phyloP scores from a whole-genome alignment of 164 flowering plant genomes.

The Akebia trifoliata region DNA sequence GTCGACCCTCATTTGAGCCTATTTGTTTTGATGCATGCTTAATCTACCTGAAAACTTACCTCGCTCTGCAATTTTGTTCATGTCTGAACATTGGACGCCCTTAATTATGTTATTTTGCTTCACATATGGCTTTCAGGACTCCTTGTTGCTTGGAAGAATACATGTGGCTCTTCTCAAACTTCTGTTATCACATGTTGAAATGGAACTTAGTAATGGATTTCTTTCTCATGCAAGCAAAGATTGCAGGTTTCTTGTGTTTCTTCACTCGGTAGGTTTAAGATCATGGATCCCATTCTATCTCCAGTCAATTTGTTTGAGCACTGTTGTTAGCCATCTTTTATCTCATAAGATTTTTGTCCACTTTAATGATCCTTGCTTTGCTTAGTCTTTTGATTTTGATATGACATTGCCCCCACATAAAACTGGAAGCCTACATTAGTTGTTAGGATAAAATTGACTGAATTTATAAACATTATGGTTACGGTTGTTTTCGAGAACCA shows the following conservation, averaged over 20 bases:
- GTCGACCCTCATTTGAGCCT: slow-evolving; percentile 27
- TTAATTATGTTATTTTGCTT: slow-evolving; percentile 7
- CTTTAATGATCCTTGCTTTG: too few relatives aligned
- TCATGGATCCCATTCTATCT: not conserved
- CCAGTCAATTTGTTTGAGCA: not conserved
- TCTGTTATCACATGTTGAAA: slow-evolving; percentile 60
- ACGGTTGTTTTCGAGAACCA: too few relatives aligned
- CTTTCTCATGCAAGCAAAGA: slow-evolving; percentile 45
- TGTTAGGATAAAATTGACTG: too few relatives aligned
- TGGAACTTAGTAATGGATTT: slow-evolving; percentile 45
- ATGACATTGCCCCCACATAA: too few relatives aligned
- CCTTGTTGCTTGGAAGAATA: slow-evolving; percentile 74
- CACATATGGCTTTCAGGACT: slow-evolving; percentile 45
- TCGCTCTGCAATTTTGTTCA: too few relatives aligned
- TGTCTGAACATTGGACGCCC: not conserved
- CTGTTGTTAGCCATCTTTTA: not conserved
- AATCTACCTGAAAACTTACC: not conserved
- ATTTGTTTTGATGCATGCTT: not conserved
- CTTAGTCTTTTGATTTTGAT: too few relatives aligned
- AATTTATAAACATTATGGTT: too few relatives aligned
- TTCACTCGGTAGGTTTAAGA: slow-evolving; percentile 61
- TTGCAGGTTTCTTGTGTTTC: slow-evolving; percentile 63
- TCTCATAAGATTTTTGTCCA: too few relatives aligned
- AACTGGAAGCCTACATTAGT: too few relatives aligned
- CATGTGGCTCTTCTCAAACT: slow-evolving; percentile 69